Evolutionary conservation across 805 yeast genomes (phyloP).

Genomic region (Candida manassasensis): DNA sequence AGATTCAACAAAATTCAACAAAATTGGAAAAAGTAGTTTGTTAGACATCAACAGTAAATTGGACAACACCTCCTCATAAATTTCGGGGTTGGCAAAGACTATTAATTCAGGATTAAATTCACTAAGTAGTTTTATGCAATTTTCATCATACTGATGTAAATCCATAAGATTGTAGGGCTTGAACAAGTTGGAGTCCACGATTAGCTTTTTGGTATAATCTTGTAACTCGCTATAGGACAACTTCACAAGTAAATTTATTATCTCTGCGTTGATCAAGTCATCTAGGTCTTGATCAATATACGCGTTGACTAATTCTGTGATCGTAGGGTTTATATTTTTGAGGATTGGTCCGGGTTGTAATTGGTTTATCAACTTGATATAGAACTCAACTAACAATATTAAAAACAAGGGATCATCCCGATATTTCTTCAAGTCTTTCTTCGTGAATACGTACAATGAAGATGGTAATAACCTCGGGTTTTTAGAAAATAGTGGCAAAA

Average conservation of each 20-base stretch:
- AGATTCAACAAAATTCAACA: conserved; percentile 20
- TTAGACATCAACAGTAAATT: conserved; percentile 11
- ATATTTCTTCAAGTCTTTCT: conserved; percentile 11
- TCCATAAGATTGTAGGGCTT: conserved; percentile 17
- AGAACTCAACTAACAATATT: conserved; percentile 22
- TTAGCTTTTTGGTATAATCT: conserved; percentile 8
- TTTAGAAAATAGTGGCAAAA: conserved; percentile 12
- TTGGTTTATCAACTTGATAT: conserved; percentile 15
- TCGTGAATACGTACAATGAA: conserved; percentile 9
- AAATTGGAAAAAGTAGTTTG: conserved; percentile 20
- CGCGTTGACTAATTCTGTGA: conserved; percentile 1
- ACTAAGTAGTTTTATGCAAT: conserved; percentile 19
- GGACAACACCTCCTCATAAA: conserved; percentile 10
- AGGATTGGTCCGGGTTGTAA: neutral
- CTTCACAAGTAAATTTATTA: conserved; percentile 16
- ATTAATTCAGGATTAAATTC: conserved; percentile 14
- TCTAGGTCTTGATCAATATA: conserved; percentile 7
- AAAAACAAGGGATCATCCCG: conserved; percentile 23
- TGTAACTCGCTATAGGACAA: conserved; percentile 15
- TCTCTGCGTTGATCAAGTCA: conserved; percentile 12
- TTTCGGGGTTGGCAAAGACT: conserved; percentile 8
- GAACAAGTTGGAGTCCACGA: conserved; percentile 11
- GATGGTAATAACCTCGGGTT: conserved; percentile 3
- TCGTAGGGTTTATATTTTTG: neutral
- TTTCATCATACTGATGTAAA: conserved; percentile 11